Conservation (phyloP, 208 protist species). For the Wallacemonas sp. region DNA sequence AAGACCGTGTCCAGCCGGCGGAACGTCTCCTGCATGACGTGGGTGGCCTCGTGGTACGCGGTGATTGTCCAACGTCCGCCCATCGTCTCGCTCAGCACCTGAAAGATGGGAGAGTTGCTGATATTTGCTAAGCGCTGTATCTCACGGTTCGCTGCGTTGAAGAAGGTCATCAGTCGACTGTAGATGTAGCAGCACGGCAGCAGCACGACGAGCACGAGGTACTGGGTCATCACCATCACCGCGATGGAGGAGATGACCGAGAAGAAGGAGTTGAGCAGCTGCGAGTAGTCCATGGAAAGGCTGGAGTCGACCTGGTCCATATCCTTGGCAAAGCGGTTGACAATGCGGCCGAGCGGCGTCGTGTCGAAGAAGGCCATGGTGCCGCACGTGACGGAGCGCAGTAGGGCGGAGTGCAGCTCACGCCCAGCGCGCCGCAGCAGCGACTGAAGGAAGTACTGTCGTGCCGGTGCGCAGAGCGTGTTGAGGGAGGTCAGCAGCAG, state of each 20-base stretch:
- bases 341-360: constrained; percentile 54
- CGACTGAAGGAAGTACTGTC: constrained; percentile 22
- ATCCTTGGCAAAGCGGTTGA: constrained; percentile 86
- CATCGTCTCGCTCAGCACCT: constrained; percentile 88
- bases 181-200: constrained; percentile 69
- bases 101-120: constrained; percentile 85
- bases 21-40: constrained; percentile 33
- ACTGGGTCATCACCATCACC: constrained; percentile 29
- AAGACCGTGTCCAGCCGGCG: constrained; percentile 44
- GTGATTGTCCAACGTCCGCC: constrained; percentile 76
- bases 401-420: constrained; percentile 47
- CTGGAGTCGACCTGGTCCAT: constrained; percentile 66
- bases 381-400: constrained; percentile 36
- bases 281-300: constrained; percentile 4
- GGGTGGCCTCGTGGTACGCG: constrained; percentile 33
- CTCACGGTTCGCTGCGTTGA: constrained; percentile 67
- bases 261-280: constrained; percentile 35
- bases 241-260: constrained; percentile 31
- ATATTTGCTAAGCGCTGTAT: constrained; percentile 80
- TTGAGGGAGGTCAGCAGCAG: constrained; percentile 1
- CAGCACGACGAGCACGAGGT: constrained; percentile 27
- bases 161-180: constrained; percentile 86
- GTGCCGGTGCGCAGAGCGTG: constrained; percentile 3
- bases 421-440: constrained; percentile 29
- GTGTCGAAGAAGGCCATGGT: constrained; percentile 57